Evolutionary conservation across 2,329 filamentous ascomycete species (phyloP), one percentile per base, ranked within the genome.

Genomic region (Fusarium fujikuroi): DNA sequence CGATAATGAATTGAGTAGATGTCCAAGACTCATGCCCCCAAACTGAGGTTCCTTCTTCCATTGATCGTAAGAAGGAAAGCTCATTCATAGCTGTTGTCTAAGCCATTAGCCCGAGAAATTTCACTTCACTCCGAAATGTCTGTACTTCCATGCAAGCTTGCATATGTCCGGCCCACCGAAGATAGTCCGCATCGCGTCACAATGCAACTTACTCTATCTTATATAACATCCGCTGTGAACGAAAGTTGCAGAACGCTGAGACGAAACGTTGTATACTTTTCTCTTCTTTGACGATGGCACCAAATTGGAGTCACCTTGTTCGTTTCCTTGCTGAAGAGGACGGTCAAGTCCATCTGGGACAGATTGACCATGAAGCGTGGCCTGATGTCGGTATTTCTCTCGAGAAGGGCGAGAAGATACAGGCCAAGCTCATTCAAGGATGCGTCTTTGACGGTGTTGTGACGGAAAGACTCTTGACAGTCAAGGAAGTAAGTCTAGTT

Each of bases 41-140:
- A 30, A 3, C 9, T 30, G 2, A 49, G 4, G 6, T 4, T 16
- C 14, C 19, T 3, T 15, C 8, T 21, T 3, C 6, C 9, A n/a
- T 5, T 3, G 25, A 25, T 25, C 5, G 25, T 7, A 25, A 25
- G 5, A 25, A 6, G 5, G 25, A 25, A 25, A 25, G 25, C 6
- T 25, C 6, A 6, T 7, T 7, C 25, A 25, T 6, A 25, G 46
- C 21, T n/a, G 9, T 8, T 32, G 6, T 3, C 11, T 9, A 11
- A 11, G 15, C 11, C 11, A 49, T 32, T 32, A 49, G 28, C 28
- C 46, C 46, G 46, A 46, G 18, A 49, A 30, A 32, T 14, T 11
- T n/a, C 7, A n/a, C 7, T 5, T 5, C 2, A 4, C 32, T 10
- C 14, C 3, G 8, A 32, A 11, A 30, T 30, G 9, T 21, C 18